A percentile compares a stretch with the other conserved stretches of the same genome.
Conservation (phyloP, 2,329 filamentous ascomycete genomes). For the Aspergillus brasiliensis region DNA sequence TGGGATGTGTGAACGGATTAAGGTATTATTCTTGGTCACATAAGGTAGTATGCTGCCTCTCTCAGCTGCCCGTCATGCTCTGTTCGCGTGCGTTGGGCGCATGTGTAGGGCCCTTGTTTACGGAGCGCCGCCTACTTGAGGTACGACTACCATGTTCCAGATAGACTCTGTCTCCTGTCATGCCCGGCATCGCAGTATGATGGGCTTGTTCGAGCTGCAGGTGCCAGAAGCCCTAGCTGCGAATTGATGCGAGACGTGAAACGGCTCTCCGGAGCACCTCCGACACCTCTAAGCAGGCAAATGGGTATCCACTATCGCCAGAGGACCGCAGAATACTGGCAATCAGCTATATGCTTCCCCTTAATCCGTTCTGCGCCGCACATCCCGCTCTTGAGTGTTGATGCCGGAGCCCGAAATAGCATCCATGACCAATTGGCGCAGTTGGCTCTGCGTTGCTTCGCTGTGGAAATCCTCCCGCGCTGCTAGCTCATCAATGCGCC, state of each 20-base stretch:
- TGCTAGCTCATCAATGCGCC: constrained; percentile 86
- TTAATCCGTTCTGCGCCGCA: constrained; percentile 64
- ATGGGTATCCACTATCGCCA: not conserved
- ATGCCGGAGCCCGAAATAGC: constrained; percentile 69
- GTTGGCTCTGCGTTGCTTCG: constrained; percentile 74
- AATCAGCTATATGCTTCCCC: not conserved
- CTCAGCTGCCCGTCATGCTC: not conserved
- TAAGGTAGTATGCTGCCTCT: not conserved
- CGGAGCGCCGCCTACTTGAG: not conserved
- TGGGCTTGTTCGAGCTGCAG: not conserved
- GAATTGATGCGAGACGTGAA: not conserved
- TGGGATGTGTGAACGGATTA: not conserved
- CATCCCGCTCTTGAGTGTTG: constrained; percentile 62
- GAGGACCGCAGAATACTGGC: not conserved
- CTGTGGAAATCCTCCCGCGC: constrained; percentile 80
- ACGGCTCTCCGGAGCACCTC: not conserved
- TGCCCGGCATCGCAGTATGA: not conserved
- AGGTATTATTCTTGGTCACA: too few relatives aligned
- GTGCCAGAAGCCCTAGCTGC: not conserved
- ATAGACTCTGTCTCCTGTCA: not conserved
- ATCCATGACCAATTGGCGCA: constrained; percentile 78
- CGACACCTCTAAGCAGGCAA: not conserved
- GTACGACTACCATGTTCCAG: not conserved
- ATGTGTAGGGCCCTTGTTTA: not conserved
- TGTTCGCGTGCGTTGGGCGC: not conserved